Conservation (phyloP, 345 rosid species). For the Arabis alpina region DNA sequence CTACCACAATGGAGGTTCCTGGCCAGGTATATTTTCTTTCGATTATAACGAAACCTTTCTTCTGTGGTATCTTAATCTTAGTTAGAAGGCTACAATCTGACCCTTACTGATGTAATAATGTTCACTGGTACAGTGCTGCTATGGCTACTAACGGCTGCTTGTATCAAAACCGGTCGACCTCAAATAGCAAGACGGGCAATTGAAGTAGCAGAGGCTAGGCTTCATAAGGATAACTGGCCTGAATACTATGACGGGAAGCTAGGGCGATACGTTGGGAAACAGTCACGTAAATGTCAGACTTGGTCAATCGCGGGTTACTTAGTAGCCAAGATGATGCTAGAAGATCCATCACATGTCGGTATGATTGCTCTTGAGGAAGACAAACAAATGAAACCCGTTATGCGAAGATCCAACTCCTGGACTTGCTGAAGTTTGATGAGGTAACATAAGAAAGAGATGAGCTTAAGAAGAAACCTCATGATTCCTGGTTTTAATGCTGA, state of each 20-base stretch:
- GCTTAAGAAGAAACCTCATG: slow-evolving; percentile 20
- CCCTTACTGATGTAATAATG: slow-evolving; percentile 13
- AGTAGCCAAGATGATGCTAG: slow-evolving; percentile 95
- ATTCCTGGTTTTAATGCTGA: slow-evolving; percentile 29
- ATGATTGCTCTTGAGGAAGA: slow-evolving; percentile 90
- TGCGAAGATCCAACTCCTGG: slow-evolving; percentile 89
- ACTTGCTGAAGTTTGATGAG: slow-evolving; percentile 36
- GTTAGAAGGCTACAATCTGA: background rate
- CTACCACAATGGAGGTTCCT: slow-evolving; percentile 97
- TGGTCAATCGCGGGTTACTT: slow-evolving; percentile 95
- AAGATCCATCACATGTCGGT: slow-evolving; percentile 93
- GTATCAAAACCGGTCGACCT: slow-evolving; percentile 92
- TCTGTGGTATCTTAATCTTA: background rate
- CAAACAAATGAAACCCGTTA: slow-evolving; percentile 73
- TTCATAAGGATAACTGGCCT: slow-evolving; percentile 84
- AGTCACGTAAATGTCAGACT: slow-evolving; percentile 79
- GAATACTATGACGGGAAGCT: slow-evolving; percentile 94
- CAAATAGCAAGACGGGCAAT: slow-evolving; percentile 88
- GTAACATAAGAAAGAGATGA: slow-evolving; percentile 9
- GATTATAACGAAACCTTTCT: background rate
- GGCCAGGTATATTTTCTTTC: slow-evolving; percentile 71
- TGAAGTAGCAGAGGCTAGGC: slow-evolving; percentile 75
- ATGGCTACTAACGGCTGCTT: slow-evolving; percentile 92
- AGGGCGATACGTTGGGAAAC: slow-evolving; percentile 91
- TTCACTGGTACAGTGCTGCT: slow-evolving; percentile 63